These are phyloP conservation scores for Saturnispora saitoi DNA, from an alignment of 805 yeast genomes.

Conservation along the genomic window DNA sequence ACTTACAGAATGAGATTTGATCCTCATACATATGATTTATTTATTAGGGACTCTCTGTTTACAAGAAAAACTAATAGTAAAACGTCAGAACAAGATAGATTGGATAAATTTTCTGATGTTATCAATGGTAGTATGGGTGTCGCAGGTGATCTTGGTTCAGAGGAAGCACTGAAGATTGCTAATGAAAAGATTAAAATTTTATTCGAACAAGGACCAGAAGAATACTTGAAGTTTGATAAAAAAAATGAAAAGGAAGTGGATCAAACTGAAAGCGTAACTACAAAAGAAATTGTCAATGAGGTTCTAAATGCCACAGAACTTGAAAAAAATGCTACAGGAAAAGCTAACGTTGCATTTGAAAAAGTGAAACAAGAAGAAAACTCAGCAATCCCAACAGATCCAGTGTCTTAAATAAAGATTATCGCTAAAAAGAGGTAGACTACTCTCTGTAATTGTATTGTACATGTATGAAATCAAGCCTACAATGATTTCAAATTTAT, in stretches of 20 bases:
- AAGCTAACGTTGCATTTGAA: slow-evolving; percentile 8
- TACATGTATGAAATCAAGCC: slow-evolving; percentile 36
- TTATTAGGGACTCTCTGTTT: slow-evolving; percentile 51
- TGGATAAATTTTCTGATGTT: slow-evolving; percentile 28
- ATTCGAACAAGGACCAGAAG: slow-evolving; percentile 34
- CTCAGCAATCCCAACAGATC: slow-evolving; percentile 7
- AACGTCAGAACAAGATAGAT: slow-evolving; percentile 13
- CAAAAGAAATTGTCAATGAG: neutral
- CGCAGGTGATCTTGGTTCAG: slow-evolving; percentile 37
- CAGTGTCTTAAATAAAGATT: slow-evolving; percentile 16
- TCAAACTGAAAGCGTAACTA: slow-evolving; percentile 5
- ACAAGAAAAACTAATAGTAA: slow-evolving; percentile 19
- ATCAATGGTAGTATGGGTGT: slow-evolving; percentile 51
- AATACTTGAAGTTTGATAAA: slow-evolving; percentile 15
- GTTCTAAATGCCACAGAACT: slow-evolving; percentile 8
- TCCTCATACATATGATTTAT: slow-evolving; percentile 69
- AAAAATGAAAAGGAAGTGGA: neutral
- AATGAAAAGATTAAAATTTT: slow-evolving; percentile 29
- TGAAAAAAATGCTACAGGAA: neutral
- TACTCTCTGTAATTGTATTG: slow-evolving; percentile 12
- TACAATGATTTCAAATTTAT: neutral
- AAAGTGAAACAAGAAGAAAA: neutral
- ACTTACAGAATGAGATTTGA: slow-evolving; percentile 79
- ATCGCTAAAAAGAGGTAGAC: slow-evolving; percentile 40
- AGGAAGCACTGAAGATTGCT: slow-evolving; percentile 27